Evolutionary conservation across 2,329 filamentous ascomycete genomes (phyloP).

Genomic region (Botrytis sinoallii): DNA sequence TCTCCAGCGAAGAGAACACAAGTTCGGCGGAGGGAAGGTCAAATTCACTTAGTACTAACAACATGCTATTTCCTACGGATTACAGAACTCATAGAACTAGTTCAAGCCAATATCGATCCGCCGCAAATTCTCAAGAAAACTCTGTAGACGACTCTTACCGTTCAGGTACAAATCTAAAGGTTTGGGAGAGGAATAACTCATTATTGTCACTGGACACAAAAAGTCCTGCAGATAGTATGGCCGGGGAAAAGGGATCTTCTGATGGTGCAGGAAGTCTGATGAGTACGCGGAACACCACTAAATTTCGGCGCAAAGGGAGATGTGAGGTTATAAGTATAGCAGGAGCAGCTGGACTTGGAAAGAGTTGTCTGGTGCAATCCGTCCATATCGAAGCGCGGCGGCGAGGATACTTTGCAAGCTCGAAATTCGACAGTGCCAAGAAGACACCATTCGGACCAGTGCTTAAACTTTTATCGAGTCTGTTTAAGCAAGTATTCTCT

Average conservation of each 20-base stretch:
- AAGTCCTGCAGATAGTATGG: constrained; percentile 28
- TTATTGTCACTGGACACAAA: constrained; percentile 26
- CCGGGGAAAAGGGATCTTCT: constrained; percentile 23
- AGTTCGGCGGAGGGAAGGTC: constrained; percentile 53
- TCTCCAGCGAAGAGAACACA: constrained; percentile 55
- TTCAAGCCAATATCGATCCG: constrained; percentile 26
- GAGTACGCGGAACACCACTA: constrained; percentile 38
- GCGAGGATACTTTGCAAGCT: constrained; percentile 62
- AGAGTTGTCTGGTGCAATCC: constrained; percentile 62
- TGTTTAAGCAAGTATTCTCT: constrained; percentile 66
- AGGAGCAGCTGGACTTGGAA: constrained; percentile 61
- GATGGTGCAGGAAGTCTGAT: constrained; percentile 35
- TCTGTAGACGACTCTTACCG: constrained; percentile 27
- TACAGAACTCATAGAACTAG: constrained; percentile 18
- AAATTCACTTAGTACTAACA: constrained; percentile 24
- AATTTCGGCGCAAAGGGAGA: constrained; percentile 59
- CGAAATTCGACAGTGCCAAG: constrained; percentile 62
- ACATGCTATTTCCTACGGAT: constrained; percentile 17
- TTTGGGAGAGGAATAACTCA: constrained; percentile 35
- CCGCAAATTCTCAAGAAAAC: constrained; percentile 28
- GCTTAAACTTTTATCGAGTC: constrained; percentile 60
- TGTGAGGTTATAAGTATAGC: constrained; percentile 62
- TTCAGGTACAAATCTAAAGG: constrained; percentile 21
- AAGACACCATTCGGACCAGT: constrained; percentile 61
- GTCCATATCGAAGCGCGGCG: constrained; percentile 59